A percentile compares a stretch with the other conserved stretches of the same genome.
These are phyloP conservation scores for Solanum aculeatissimum DNA, from an alignment of 305 asterid genomes.

Conservation along the genomic window DNA sequence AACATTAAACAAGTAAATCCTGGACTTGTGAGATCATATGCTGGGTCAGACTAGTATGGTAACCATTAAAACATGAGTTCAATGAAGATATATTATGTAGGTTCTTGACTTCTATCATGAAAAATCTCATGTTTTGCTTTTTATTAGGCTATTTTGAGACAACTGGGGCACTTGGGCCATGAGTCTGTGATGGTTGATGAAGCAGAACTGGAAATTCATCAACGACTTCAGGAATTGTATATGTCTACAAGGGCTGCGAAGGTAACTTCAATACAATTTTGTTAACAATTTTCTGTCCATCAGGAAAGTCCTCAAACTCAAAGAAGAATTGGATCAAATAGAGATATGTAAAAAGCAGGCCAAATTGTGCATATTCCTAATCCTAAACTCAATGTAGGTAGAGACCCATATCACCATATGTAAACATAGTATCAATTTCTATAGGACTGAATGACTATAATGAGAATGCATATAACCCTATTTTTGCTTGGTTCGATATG, in stretches of 20 bases:
- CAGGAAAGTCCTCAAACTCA: not conserved
- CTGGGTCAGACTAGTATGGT: not conserved
- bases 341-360: not conserved
- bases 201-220: conserved; percentile 56
- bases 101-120: not conserved
- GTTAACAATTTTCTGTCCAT: not conserved
- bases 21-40: not conserved
- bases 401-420: not conserved
- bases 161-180: conserved; percentile 82
- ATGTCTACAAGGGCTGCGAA: conserved; percentile 84
- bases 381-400: not conserved
- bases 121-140: not conserved
- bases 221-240: conserved; percentile 63
- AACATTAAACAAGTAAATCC: not conserved
- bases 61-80: not conserved
- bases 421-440: not conserved
- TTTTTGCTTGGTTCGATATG: not conserved
- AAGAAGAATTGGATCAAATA: not conserved
- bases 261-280: conserved; percentile 24
- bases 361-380: not conserved
- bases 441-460: not conserved
- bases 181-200: conserved; percentile 69
- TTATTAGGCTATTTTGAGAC: conserved; percentile 70
- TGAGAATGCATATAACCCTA: not conserved
- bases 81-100: not conserved